These are phyloP conservation scores for Alnus glutinosa DNA, from an alignment of 306 rosid genomes.

Conservation along the genomic window DNA sequence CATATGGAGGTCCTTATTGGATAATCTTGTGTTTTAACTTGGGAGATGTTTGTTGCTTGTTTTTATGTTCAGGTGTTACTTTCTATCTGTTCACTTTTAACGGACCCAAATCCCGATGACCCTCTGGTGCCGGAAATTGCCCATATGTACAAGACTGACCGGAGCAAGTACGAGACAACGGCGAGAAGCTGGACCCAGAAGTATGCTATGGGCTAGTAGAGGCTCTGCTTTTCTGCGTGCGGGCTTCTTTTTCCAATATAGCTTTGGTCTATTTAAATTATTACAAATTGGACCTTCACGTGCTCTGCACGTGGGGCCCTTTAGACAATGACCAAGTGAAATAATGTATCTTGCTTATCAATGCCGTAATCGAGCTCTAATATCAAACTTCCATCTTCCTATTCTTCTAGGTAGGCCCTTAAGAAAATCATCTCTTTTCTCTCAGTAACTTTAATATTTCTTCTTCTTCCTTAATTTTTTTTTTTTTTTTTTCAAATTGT, in stretches of 20 bases:
- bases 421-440: not conserved
- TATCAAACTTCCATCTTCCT: not conserved
- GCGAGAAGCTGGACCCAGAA: conserved; percentile 89
- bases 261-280: conserved; percentile 20
- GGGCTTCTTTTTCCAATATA: conserved; percentile 27
- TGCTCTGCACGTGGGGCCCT: not conserved
- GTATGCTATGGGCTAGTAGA: conserved; percentile 72
- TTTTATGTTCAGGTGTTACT: conserved; percentile 54
- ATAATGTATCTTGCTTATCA: not conserved
- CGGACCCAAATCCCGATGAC: conserved; percentile 74
- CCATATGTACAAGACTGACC: conserved; percentile 78
- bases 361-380: not conserved
- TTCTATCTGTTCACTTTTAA: conserved; percentile 68
- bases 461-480: too few species aligned
- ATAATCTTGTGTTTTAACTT: not conserved
- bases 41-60: not conserved
- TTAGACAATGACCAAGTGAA: not conserved
- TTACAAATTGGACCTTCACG: not conserved
- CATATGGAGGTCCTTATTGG: not conserved
- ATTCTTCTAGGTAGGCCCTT: not conserved
- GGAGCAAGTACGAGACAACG: conserved; percentile 69
- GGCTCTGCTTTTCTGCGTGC: conserved; percentile 22
- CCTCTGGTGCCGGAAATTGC: conserved; percentile 82
- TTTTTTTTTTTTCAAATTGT: not conserved
- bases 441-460: too few species aligned